Evolutionary conservation across 1,284 basidiomycete species (phyloP), one percentile per base, ranked within the genome.

Genomic region (Ganoderma meredithae): DNA sequence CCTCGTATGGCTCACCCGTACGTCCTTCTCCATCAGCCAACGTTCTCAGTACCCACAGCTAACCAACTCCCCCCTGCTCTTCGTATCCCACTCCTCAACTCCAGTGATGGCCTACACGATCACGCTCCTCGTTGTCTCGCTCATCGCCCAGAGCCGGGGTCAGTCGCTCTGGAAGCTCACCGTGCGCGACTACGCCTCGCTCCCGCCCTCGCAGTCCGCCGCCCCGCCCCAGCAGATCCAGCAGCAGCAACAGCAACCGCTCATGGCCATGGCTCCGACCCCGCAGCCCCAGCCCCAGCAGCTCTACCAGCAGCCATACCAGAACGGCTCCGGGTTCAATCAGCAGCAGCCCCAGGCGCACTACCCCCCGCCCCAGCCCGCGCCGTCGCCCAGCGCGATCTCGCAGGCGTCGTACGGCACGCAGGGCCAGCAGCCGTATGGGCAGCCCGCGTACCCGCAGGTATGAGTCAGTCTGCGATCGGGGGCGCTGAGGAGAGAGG

Each of bases 1-100:
- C 70, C 52, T 73, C 22, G 67, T 67, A 9, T 75, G 71, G 72
- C 62, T 75, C 66, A 58, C 62, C 12, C 67, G 73, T 74, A 33
- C 43, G 73, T 70, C 33, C 3, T 59, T 43, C 19, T 33, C n/a
- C 31, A 19, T 33, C 58, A n/a, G n/a, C n/a, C 8, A 22, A 10
- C 44, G 8, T 25, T 25, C 22, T 0, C 22, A 25, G 47, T 1
- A 19, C 33, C 5, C 12, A 17, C 12, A 27, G 39, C 36, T 41
- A 9, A 60, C 15, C 22, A 7, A 15, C 25, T 22, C 58, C 36
- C 52, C 25, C 9, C 13, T 12, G 13, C 8, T 3, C 27, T 3
- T 56, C 17, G 31, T 33, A 58, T 25, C 47, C 1, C n/a, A 3
- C 15, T 44, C n/a, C n/a, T 47, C 19, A 22, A n/a, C n/a, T 4